Evolutionary conservation across 495 filamentous ascomycete genomes (phyloP).

Genomic region (Xylaria cubensis): DNA sequence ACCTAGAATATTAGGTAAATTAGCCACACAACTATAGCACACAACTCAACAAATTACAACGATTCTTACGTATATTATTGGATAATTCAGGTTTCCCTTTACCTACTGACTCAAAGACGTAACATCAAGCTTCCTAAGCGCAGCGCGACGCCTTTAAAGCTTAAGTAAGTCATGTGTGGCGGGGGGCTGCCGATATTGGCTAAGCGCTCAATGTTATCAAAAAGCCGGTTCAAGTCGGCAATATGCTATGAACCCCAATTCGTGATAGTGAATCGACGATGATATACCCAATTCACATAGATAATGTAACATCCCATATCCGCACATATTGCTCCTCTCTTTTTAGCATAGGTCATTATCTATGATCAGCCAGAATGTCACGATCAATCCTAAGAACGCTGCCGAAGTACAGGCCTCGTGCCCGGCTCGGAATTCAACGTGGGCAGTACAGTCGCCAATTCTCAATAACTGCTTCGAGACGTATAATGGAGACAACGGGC

Average conservation of each 20-base stretch:
- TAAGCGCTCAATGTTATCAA: neutral
- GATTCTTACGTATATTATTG: too few species aligned
- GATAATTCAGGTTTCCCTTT: too few species aligned
- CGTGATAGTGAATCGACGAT: neutral
- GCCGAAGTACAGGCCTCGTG: neutral
- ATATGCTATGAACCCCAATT: neutral
- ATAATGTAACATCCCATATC: neutral
- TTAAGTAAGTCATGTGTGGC: too few species aligned
- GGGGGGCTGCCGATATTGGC: neutral
- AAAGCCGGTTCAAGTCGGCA: neutral
- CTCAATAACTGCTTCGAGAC: neutral
- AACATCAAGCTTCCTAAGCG: too few species aligned
- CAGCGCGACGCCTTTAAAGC: too few species aligned
- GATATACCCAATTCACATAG: neutral
- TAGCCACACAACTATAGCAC: too few species aligned
- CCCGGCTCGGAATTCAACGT: neutral
- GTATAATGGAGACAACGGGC: conserved; percentile 69
- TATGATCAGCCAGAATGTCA: neutral
- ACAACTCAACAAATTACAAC: too few species aligned
- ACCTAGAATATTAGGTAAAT: too few species aligned
- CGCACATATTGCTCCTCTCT: neutral
- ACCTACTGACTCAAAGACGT: too few species aligned
- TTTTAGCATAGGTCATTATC: neutral
- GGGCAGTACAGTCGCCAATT: neutral
- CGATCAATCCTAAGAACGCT: neutral